Percentiles rank a stretch among this genome's conserved stretches.
phyloP scores from a whole-genome alignment of 306 rosid genomes.

The Adenanthera pavonina region DNA sequence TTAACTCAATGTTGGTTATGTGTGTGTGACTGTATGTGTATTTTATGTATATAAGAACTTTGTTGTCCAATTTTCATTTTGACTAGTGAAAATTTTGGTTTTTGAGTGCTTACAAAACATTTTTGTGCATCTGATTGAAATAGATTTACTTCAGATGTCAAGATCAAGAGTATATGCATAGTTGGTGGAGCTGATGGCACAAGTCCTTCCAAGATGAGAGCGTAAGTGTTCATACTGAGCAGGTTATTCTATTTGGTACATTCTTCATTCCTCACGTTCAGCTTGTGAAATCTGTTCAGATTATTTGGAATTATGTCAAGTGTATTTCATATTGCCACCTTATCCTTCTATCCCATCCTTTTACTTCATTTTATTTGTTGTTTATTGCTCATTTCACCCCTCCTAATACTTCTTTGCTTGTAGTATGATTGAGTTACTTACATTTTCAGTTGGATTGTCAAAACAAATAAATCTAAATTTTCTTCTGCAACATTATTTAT shows the following conservation, averaged over 20 bases:
- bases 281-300: not conserved
- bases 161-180: conserved; percentile 91
- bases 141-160: conserved; percentile 95
- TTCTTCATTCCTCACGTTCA: not conserved
- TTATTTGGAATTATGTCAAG: not conserved
- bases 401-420: conserved; percentile 1
- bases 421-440: conserved; percentile 1
- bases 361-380: conserved; percentile 16
- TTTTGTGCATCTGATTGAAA: conserved; percentile 30
- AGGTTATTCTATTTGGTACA: conserved; percentile 29
- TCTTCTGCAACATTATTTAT: not conserved
- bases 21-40: not conserved
- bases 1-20: not conserved
- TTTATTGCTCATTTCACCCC: conserved; percentile 6
- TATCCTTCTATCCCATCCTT: conserved; percentile 13
- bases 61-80: conserved; percentile 16
- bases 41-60: not conserved
- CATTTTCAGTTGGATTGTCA: conserved; percentile 3
- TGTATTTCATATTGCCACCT: not conserved
- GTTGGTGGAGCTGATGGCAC: conserved; percentile 87
- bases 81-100: not conserved
- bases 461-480: not conserved
- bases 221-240: conserved; percentile 56
- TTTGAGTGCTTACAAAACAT: conserved; percentile 30
- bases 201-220: conserved; percentile 95